Conservation (phyloP, 1,284 basidiomycete species). For the Pascua sp. region DNA sequence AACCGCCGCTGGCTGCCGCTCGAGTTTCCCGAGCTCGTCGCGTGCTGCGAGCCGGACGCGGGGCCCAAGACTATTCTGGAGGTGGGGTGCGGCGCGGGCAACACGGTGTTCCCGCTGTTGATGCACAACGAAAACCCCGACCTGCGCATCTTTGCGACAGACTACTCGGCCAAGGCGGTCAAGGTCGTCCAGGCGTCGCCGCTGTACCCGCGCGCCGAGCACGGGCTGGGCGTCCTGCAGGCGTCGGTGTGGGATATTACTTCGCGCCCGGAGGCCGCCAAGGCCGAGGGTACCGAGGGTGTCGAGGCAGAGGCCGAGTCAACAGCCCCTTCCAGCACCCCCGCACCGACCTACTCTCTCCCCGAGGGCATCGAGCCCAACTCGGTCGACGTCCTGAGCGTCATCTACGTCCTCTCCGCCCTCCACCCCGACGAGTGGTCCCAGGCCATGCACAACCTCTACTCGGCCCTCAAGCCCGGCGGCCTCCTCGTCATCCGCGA, state of each 20-base stretch:
- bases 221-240: constrained; percentile 61
- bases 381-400: constrained; percentile 79
- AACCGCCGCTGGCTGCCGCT: constrained; percentile 90
- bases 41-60: constrained; percentile 65
- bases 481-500: constrained; percentile 84
- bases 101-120: constrained; percentile 86
- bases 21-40: constrained; percentile 81
- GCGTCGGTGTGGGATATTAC: constrained; percentile 91
- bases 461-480: constrained; percentile 82
- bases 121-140: constrained; percentile 75
- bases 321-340: too few species aligned
- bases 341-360: constrained; percentile 45
- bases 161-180: constrained; percentile 86
- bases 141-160: constrained; percentile 73
- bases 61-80: constrained; percentile 73
- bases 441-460: constrained; percentile 77
- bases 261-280: constrained; percentile 44
- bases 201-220: constrained; percentile 64
- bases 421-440: constrained; percentile 91
- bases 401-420: constrained; percentile 93
- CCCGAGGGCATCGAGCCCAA: constrained; percentile 64
- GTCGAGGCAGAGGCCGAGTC: background rate
- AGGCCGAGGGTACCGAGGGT: constrained; percentile 1
- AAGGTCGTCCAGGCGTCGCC: constrained; percentile 79
- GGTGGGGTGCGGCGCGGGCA: constrained; percentile 89